A percentile compares a stretch with the other conserved stretches of the same genome.
Conservation (phyloP, 192 early-diverging fungal species). For the Backusella macrospora region DNA sequence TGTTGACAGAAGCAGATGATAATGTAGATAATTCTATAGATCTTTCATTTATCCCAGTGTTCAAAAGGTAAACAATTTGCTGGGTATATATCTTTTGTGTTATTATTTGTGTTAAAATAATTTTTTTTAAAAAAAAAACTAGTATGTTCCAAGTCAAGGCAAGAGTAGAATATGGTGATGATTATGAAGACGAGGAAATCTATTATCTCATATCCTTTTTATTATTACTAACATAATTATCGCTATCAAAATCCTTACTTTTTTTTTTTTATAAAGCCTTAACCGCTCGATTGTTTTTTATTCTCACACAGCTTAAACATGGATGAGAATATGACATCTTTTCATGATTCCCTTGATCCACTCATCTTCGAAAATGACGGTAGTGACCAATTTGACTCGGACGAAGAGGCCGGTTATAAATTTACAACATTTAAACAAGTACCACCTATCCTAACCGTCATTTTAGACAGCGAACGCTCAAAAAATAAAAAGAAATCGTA, state of each 20-base stretch:
- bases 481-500: slow-evolving; percentile 9
- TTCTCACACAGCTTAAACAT: slow-evolving; percentile 24
- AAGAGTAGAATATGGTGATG: slow-evolving; percentile 14
- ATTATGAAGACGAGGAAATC: slow-evolving; percentile 28
- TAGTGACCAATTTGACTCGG: not conserved
- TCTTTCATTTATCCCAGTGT: not conserved
- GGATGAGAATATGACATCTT: not conserved
- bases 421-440: slow-evolving; percentile 33
- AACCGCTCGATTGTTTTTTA: not conserved
- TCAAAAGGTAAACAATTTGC: not conserved
- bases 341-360: slow-evolving; percentile 37
- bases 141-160: slow-evolving; percentile 32
- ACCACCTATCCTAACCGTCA: slow-evolving; percentile 33
- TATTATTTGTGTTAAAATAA: not conserved
- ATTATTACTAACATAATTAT: slow-evolving; percentile 2
- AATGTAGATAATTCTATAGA: not conserved
- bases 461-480: slow-evolving; percentile 21
- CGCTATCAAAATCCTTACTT: not conserved
- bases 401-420: slow-evolving; percentile 10
- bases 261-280: slow-evolving; percentile 3
- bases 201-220: slow-evolving; percentile 38
- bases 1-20: slow-evolving; percentile 21
- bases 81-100: not conserved
- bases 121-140: not conserved
- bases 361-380: slow-evolving; percentile 30